These are phyloP conservation scores for Geotrichum fermentans DNA, from an alignment of 1,139 yeast genomes.

Conservation along the genomic window DNA sequence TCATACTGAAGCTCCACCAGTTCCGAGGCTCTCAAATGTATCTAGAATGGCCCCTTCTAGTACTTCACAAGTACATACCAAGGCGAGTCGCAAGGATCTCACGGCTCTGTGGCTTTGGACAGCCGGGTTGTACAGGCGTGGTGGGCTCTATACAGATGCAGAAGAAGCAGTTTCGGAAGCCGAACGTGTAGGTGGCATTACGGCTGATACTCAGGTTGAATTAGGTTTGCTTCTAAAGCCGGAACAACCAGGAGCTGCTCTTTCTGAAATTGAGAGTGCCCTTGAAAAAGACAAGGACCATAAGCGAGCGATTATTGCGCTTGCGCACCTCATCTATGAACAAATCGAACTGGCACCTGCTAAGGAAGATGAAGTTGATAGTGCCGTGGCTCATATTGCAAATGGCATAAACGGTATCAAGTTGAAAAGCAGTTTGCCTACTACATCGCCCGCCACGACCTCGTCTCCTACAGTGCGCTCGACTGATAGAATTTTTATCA, in stretches of 20 bases:
- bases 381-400: conserved; percentile 12
- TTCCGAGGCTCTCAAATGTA: conserved; percentile 14
- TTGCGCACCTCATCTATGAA: conserved; percentile 52
- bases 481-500: conserved; percentile 42
- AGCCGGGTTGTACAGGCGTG: conserved; percentile 57
- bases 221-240: conserved; percentile 49
- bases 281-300: conserved; percentile 50
- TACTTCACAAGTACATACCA: not conserved
- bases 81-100: conserved; percentile 28
- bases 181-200: conserved; percentile 49
- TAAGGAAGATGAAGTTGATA: conserved; percentile 1
- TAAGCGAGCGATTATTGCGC: conserved; percentile 60
- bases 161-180: conserved; percentile 74
- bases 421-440: no score
- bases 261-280: conserved; percentile 65
- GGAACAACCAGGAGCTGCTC: conserved; percentile 42
- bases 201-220: conserved; percentile 50
- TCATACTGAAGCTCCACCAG: not conserved
- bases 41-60: conserved; percentile 8
- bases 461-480: no score
- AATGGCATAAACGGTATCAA: conserved; percentile 5
- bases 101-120: conserved; percentile 75
- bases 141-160: conserved; percentile 55
- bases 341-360: conserved; percentile 30
- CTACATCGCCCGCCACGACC: no score